These are phyloP conservation scores for Cryphonectria japonica DNA, from an alignment of 2,329 filamentous ascomycete genomes.

Conservation along the genomic window DNA sequence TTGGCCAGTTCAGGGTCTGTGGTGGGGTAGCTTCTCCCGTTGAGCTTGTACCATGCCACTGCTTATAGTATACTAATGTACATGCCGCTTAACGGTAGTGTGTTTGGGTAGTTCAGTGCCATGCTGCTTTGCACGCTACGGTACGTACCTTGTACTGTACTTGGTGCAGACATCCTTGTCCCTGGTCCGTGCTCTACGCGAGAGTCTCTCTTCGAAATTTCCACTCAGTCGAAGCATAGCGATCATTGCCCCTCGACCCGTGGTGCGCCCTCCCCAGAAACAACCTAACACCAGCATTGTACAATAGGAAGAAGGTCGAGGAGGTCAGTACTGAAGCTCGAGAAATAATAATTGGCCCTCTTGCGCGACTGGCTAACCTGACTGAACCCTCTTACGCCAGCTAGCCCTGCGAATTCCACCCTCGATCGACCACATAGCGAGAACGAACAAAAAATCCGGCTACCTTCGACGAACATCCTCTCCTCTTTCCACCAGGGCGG, in stretches of 20 bases:
- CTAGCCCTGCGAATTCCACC: not conserved
- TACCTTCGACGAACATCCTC: slow-evolving; percentile 5
- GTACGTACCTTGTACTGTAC: not conserved
- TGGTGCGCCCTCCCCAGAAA: not conserved
- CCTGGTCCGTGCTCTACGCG: not conserved
- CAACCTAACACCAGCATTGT: not conserved
- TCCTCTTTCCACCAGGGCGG: slow-evolving; percentile 17
- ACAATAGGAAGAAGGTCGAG: not conserved
- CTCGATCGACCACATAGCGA: not conserved
- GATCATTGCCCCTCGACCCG: not conserved
- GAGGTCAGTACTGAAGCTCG: not conserved
- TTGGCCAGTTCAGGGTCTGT: slow-evolving; percentile 21
- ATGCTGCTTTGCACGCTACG: not conserved
- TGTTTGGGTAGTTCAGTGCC: not conserved
- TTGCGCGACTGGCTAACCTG: not conserved
- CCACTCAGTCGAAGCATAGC: not conserved
- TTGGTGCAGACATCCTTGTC: not conserved
- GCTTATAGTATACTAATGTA: not conserved
- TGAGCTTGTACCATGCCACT: not conserved
- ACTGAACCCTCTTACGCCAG: not conserved
- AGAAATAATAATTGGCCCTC: not conserved
- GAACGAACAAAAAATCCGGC: not conserved
- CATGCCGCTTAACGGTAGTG: too few relatives aligned
- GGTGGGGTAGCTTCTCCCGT: not conserved
- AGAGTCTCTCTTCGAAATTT: slow-evolving; percentile 8